Percentiles rank a stretch among this genome's conserved stretches.
phyloP scores from a whole-genome alignment of 768 basidiomycete species.

The Tubosaeta sp. region DNA sequence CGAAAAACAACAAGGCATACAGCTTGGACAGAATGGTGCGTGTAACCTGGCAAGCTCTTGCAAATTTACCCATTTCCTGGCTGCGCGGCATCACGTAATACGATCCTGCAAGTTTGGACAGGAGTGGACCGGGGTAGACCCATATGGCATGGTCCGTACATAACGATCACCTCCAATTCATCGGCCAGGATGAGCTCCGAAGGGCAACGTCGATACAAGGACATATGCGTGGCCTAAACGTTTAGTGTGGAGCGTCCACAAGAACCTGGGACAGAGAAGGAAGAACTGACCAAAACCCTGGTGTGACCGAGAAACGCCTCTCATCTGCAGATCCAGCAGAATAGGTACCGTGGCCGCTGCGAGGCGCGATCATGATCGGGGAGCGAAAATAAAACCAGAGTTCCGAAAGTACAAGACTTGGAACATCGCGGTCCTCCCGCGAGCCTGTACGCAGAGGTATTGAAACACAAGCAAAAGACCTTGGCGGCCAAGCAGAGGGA shows the following conservation, averaged over 20 bases:
- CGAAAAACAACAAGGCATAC: neutral
- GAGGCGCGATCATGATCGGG: constrained; percentile 23
- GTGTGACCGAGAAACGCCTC: constrained; percentile 2
- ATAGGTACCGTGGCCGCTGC: constrained; percentile 6
- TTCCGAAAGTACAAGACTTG: neutral
- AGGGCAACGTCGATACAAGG: neutral
- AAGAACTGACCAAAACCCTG: neutral
- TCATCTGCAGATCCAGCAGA: constrained; percentile 13
- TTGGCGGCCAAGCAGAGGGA: neutral
- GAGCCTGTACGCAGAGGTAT: neutral
- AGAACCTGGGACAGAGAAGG: neutral
- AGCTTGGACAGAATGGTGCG: neutral
- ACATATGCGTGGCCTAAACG: neutral
- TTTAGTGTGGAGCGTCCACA: neutral
- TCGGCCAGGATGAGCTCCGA: neutral
- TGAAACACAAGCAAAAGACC: neutral
- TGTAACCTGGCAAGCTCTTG: neutral
- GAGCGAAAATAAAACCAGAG: constrained; percentile 1
- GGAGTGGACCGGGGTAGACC: neutral
- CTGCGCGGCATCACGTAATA: constrained; percentile 16
- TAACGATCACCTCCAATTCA: neutral
- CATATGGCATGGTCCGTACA: neutral
- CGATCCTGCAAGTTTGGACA: neutral
- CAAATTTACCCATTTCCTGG: neutral
- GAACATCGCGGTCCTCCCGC: constrained; percentile 1